Evolutionary conservation across 2,329 filamentous ascomycete species (phyloP), one percentile per base, ranked within the genome.

Genomic region (Pseudogymnoascus sp.): DNA sequence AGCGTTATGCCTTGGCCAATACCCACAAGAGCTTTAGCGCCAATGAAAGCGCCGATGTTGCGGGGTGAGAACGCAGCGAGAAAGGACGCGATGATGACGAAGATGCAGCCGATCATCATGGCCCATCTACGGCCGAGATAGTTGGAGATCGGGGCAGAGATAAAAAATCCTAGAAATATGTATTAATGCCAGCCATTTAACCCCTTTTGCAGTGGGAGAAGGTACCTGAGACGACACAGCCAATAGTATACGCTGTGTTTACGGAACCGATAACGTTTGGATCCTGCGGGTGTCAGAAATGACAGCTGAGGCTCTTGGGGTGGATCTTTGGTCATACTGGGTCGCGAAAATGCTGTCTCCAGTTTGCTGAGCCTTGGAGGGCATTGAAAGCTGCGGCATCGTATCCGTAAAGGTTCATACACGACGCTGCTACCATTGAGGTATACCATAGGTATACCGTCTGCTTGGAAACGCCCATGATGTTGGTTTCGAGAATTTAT

Each of bases 21-120:
- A 75, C 79, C 79, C 58, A 82, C 77, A 57, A 82, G 69, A 21
- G 77, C 76, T 64, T 79, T 72, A 28, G 79, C 79, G 57, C 73
- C 79, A 61, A 82, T 76, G 66, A 82, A 82, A 65, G 74, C 75
- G 39, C 74, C 79, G 58, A 82, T 73, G 58, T 77, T 76, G 19
- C 67, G 67, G 5, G 78, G 78, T 12, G 77, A 65, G 60, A 79
- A 82, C 2, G 76, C 72, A 65, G 82, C 78, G 71, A 82, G 75
- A 63, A 81, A 79, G 0, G 79, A 82, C 12, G 79, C 75, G 59
- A 80, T 71, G 61, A 82, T 77, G 58, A 81, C 78, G 58, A 80
- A 69, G n/a, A 75, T 59, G 57, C 77, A 76, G 23, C 80, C 79
- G 58, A 71, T 67, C n/a, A 71, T 76, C 77, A 82, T 81, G 58